A percentile compares a stretch with the other conserved stretches of the same genome.
Conservation (phyloP, 805 yeast species). For the Priceomyces haplophilus region DNA sequence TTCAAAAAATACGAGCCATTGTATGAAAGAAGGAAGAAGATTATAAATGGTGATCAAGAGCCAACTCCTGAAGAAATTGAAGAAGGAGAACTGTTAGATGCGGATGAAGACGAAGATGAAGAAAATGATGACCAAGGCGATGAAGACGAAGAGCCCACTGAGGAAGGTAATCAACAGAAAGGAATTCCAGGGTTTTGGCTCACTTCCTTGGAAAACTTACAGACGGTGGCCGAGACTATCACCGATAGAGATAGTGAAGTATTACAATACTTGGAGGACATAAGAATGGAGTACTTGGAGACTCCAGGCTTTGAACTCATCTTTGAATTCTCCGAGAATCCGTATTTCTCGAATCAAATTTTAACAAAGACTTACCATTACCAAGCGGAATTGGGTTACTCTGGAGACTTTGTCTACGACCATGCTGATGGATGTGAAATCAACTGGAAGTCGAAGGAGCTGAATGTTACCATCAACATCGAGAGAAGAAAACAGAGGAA, state of each 20-base stretch:
- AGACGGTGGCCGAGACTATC: conserved; percentile 76
- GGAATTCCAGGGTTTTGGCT: conserved; percentile 97
- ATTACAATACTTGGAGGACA: conserved; percentile 61
- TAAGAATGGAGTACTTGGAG: conserved; percentile 74
- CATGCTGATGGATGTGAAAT: conserved; percentile 91
- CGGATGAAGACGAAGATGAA: conserved; percentile 46
- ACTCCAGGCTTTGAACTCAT: conserved; percentile 86
- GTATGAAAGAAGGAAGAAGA: conserved; percentile 66
- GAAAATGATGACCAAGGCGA: conserved; percentile 43
- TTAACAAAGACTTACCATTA: conserved; percentile 88
- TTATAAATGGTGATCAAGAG: conserved; percentile 69
- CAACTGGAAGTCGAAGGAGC: conserved; percentile 76
- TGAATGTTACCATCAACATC: conserved; percentile 78
- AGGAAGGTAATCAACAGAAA: conserved; percentile 34
- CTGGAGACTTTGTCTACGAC: conserved; percentile 95
- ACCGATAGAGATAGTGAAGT: conserved; percentile 90
- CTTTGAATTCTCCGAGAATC: conserved; percentile 75
- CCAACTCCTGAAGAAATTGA: conserved; percentile 78
- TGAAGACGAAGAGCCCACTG: conserved; percentile 22
- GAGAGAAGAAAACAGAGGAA: conserved; percentile 98
- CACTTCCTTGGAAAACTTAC: conserved; percentile 87
- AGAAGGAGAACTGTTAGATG: conserved; percentile 71
- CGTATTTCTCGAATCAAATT: conserved; percentile 67
- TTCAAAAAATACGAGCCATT: conserved; percentile 71
- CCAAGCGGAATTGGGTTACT: conserved; percentile 89